Percentiles rank a stretch among this genome's conserved stretches.
These are phyloP conservation scores for Thalia dealbata DNA, from an alignment of 176 grass and related monocot species.

Conservation along the genomic window DNA sequence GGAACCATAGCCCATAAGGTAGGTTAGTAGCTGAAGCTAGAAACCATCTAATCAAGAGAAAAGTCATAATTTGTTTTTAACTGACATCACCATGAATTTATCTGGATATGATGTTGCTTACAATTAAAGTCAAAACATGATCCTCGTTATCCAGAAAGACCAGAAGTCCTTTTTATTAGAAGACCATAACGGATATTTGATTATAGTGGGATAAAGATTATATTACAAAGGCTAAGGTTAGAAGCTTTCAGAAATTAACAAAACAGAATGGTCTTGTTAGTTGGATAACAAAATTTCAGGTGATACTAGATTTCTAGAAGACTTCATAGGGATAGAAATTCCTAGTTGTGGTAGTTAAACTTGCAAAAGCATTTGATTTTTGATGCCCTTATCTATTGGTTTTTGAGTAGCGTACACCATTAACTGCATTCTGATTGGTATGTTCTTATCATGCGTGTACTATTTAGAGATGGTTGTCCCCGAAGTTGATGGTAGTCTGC, in stretches of 20 bases:
- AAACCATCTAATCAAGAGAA: neutral
- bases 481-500: conserved; percentile 72
- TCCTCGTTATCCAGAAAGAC: too few relatives aligned
- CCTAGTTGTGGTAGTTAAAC: neutral
- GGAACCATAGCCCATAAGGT: neutral
- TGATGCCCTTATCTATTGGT: neutral
- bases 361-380: neutral
- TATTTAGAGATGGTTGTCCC: conserved; percentile 65
- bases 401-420: neutral
- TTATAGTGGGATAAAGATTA: neutral
- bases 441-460: conserved; percentile 4
- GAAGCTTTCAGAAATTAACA: neutral
- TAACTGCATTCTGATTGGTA: neutral
- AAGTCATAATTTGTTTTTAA: neutral
- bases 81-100: neutral
- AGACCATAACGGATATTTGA: neutral
- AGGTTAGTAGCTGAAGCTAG: neutral
- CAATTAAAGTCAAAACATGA: too few relatives aligned
- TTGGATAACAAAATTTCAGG: neutral
- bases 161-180: neutral
- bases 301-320: neutral
- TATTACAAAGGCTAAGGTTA: neutral
- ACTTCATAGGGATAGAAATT: neutral
- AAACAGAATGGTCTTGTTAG: neutral
- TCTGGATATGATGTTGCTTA: neutral